Base-by-base conservation (phyloP, 2,329 filamentous ascomycete genomes). In the Metarhizium album region DNA sequence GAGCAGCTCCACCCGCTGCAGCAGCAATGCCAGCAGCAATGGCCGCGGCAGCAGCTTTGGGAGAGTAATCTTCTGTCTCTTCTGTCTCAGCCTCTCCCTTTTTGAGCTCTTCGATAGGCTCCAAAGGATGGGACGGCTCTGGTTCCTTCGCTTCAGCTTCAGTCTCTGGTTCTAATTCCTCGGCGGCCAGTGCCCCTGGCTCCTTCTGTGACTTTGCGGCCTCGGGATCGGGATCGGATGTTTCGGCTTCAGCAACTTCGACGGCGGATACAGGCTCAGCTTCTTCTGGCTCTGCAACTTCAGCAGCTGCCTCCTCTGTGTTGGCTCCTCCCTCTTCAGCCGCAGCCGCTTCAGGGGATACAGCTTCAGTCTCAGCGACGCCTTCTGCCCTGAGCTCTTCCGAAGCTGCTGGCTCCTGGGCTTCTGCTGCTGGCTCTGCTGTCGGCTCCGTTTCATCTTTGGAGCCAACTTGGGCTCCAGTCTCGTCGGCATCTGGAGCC, bases 1-100 rank as follows among this genome's bases (percentile, higher is more conserved):
- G 23, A 38, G 51, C 51, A 46, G 47, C 51, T 49, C 47, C 51
- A 3, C 43, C 47, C 7, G 37, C 37, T n/a, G 37, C 45, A 11
- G 37, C 48, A 46, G 48, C 51, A 8, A 22, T 31, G 11, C n/a
- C 45, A 18, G 31, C 47, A 38, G 40, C 48, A 14, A 35, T 24
- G 13, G 47, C 49, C 24, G 49, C 51, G 6, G 38, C 42, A 18
- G 42, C 23, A 18, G 24, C 29, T 27, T 49, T 53, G 11, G 48
- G 35, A 13, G 50, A 46, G 2, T 45, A 33, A 16, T 37, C 47
- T 40, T 52, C 48, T 37, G 7, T 16, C 31, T 46, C 46, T 18
- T 46, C 14, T n/a, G n/a, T 42, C 31, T 29, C 6, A 27, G 2
- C 14, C 31, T 29, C 5, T 29, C 7, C 22, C 11, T 45, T 31